Evolutionary conservation across 805 yeast genomes (phyloP), one percentile per base, ranked within the genome.

Genomic region (Ogataea nonfermentans): DNA sequence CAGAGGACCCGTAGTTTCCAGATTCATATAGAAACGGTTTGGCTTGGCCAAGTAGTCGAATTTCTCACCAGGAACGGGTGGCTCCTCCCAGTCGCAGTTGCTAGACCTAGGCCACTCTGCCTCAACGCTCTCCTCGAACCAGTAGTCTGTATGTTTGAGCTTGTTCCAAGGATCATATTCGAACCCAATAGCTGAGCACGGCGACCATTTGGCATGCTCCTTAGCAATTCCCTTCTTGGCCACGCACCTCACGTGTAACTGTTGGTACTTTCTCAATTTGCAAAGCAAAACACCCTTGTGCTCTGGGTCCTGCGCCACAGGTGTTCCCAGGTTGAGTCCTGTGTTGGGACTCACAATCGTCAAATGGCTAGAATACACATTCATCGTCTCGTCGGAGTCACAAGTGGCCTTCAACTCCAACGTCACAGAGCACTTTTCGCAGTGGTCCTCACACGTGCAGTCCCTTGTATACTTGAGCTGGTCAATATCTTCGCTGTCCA

Each of bases 141-240:
- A 93, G 59, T 77, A 86, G 54, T 89, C 96, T 0, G 99, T 93
- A 62, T 93, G 99, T 59, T 85, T 83, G 55, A 93, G 73, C 66
- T 91, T 93, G 66, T 93, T 93, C 95, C 96, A 91, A n/a, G 99
- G 99, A 57, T 91, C 99, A 59, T 91, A 91, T 63, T 91, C 99
- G 56, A 91, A 91, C 13, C 95, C 97, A 40, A 91, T 77, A 15
- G 98, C 98, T 0, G 97, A 76, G 51, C 95, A 84, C 9, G 99
- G 97, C 6, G 93, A 82, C 99, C 99, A 93, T 59, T 93, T 93
- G 35, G 99, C 96, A 60, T 93, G 99, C 62, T 93, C 99, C 62
- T 90, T 90, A 35, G 96, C 86, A 43, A 89, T 89, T 30, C 98
- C 99, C 69, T 93, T 93, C 65, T 93, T 93, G 40, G 99, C 99